Conservation (phyloP, 2,329 filamentous ascomycete genomes). For the Fusarium protoensiforme region DNA sequence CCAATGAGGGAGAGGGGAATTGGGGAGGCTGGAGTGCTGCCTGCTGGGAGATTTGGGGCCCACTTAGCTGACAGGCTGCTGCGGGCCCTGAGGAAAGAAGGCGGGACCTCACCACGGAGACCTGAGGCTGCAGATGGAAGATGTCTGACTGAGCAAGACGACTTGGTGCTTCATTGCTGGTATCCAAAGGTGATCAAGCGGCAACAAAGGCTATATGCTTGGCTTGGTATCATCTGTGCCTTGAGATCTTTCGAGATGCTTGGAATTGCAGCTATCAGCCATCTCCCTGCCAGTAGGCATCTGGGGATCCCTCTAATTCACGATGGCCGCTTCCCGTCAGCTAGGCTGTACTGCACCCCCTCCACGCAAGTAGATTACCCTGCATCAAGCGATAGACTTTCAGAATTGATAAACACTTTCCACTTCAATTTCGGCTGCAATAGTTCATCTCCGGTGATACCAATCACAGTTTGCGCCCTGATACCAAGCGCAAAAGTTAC, state of each 20-base stretch:
- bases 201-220: background rate
- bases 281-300: background rate
- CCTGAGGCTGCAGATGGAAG: conserved; percentile 1
- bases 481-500: background rate
- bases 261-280: background rate
- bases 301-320: background rate
- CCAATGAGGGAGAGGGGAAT: background rate
- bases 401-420: background rate
- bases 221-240: background rate
- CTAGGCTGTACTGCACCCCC: background rate
- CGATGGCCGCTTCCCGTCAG: background rate
- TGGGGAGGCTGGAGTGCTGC: conserved; percentile 17
- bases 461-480: background rate
- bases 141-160: background rate
- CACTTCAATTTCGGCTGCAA: background rate
- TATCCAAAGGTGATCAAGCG: background rate
- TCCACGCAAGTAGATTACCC: background rate
- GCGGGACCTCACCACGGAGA: background rate
- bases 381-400: background rate
- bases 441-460: background rate
- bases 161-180: background rate
- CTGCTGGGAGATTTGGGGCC: conserved; percentile 10
- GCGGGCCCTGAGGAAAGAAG: background rate
- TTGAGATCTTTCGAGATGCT: background rate
- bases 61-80: background rate